Evolutionary conservation across 2,329 filamentous ascomycete genomes (phyloP), one percentile per base, ranked within the genome.

Genomic region (Tolypocladium endophyticum): DNA sequence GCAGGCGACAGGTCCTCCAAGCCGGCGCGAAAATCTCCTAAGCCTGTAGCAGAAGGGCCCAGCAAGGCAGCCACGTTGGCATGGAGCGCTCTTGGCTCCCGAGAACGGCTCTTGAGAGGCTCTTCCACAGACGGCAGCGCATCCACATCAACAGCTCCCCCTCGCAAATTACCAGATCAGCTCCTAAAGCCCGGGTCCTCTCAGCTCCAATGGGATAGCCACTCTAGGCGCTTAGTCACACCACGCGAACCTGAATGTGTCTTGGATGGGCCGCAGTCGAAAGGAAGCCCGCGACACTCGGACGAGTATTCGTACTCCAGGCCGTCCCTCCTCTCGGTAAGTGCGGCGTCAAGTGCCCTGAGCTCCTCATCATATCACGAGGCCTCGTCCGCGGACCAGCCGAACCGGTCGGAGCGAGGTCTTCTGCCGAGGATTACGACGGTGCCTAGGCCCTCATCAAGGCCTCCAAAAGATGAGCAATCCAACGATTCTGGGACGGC

Each of bases 51-150:
- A 41, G 83, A 84, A 59, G 80, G 84, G 0, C 80, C 85, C 16
- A 87, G 79, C 70, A 86, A 84, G 67, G 86, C 86, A 47, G 86
- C 86, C 33, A 83, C 82, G 3, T 68, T 87, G 58, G 86, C 86
- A 38, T 88, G 86, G 84, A 78, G 71, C 58, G 74, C 76, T 23
- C 69, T 81, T 18, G 73, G 74, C 16, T 71, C 76, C 5, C 72
- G 70, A 62, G 76, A 79, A 35, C 72, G 71, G 53, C 61, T 67
- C 59, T 50, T 65, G 53, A 70, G 69, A 60, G 61, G 65, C 45
- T 56, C 66, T 36, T 64, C 66, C 30, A 63, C 69, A 18, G 70
- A 72, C 14, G 58, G 58, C 14, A 61, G 63, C 30, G 61, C 66
- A 35, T 59, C 63, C 50, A 56, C 63, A 18, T 60, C 68, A 38